Evolutionary conservation across 2,329 filamentous ascomycete species (phyloP).

Genomic region (Calonectria pseudoturangicola): DNA sequence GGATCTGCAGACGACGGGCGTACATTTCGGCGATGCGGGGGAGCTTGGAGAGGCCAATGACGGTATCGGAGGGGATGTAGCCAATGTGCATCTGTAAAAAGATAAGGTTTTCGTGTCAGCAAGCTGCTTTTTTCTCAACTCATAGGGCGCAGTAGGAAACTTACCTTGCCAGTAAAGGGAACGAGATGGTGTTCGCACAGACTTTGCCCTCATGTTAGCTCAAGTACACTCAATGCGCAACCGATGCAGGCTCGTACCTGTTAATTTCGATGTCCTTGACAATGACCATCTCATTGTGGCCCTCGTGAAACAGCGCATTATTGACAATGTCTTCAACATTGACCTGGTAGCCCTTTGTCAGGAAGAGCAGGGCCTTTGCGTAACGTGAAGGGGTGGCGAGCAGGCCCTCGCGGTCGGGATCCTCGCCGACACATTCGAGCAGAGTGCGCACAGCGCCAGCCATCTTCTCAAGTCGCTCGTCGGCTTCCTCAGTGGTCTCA

Average conservation of each 20-base stretch:
- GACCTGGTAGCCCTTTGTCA: conserved; percentile 97
- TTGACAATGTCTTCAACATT: conserved; percentile 95
- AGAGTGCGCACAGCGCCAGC: conserved; percentile 78
- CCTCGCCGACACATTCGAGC: conserved; percentile 81
- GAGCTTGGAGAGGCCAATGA: conserved; percentile 96
- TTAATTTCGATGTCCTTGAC: conserved; percentile 98
- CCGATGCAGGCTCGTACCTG: conserved; percentile 58
- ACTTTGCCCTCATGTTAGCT: conserved; percentile 55
- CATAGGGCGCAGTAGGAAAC: conserved; percentile 21
- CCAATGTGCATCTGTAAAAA: conserved; percentile 92
- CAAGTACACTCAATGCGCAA: neutral
- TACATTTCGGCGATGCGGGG: conserved; percentile 99
- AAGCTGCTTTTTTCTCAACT: neutral
- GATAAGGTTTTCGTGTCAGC: conserved; percentile 9
- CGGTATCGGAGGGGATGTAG: conserved; percentile 93
- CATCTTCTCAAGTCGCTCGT: conserved; percentile 73
- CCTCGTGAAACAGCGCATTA: conserved; percentile 94
- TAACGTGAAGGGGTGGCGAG: conserved; percentile 87
- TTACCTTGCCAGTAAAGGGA: conserved; percentile 94
- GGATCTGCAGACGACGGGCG: conserved; percentile 92
- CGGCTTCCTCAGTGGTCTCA: conserved; percentile 67
- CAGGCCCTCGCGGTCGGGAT: conserved; percentile 79
- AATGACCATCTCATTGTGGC: conserved; percentile 97
- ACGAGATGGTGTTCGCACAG: conserved; percentile 98
- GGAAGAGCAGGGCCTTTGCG: conserved; percentile 95